phyloP scores from a whole-genome alignment of 495 filamentous ascomycete species.

The Sporormia fimetaria region DNA sequence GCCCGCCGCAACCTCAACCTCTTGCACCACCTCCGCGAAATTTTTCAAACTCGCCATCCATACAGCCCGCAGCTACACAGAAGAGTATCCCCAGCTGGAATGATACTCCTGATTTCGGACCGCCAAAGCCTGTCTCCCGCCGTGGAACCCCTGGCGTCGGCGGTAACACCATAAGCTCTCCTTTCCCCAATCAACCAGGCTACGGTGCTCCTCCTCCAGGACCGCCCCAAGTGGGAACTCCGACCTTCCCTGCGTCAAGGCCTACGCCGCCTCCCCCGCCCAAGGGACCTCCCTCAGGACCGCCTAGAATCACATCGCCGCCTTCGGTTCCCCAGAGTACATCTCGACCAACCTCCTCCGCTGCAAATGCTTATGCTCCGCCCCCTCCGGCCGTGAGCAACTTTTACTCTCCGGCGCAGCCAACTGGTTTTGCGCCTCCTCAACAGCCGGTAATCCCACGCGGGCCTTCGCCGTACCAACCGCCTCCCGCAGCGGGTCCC shows the following conservation, averaged over 20 bases:
- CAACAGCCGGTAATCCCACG: slow-evolving; percentile 47
- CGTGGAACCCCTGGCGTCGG: slow-evolving; percentile 56
- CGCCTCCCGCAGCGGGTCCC: slow-evolving; percentile 61
- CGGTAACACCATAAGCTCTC: slow-evolving; percentile 46
- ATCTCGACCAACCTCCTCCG: slow-evolving; percentile 44
- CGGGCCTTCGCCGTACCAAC: slow-evolving; percentile 80
- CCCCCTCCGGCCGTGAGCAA: slow-evolving; percentile 36
- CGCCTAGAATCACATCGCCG: slow-evolving; percentile 47
- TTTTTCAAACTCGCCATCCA: slow-evolving; percentile 48
- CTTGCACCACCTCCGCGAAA: slow-evolving; percentile 48
- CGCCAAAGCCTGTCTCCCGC: slow-evolving; percentile 57
- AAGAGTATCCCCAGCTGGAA: slow-evolving; percentile 78
- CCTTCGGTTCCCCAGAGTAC: no score
- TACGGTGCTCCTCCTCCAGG: slow-evolving; percentile 34
- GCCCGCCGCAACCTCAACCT: slow-evolving; percentile 27
- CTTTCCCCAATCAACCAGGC: slow-evolving; percentile 51
- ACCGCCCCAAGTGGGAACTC: slow-evolving; percentile 23
- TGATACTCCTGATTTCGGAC: slow-evolving; percentile 72
- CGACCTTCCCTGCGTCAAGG: slow-evolving; percentile 36
- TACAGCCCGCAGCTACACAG: slow-evolving; percentile 54
- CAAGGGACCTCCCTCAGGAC: slow-evolving; percentile 38
- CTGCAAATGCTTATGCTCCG: slow-evolving; percentile 65
- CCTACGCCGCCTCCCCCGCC: slow-evolving; percentile 48
- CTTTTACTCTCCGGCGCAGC: slow-evolving; percentile 19
- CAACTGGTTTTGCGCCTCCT: slow-evolving; percentile 39